phyloP scores from a whole-genome alignment of 2,329 filamentous ascomycete species.

The Fusarium subglutinans region DNA sequence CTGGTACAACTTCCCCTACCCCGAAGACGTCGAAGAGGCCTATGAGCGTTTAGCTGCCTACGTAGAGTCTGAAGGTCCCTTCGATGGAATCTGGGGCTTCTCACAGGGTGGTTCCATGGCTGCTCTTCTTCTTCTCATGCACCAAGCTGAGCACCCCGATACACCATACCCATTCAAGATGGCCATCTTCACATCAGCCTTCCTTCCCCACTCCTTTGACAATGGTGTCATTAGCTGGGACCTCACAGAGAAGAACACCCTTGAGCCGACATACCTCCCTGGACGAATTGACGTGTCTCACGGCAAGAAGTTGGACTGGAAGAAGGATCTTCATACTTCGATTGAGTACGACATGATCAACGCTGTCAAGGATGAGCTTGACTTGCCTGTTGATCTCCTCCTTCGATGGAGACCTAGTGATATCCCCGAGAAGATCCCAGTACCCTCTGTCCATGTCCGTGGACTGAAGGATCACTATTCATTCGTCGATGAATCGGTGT shows the following conservation, averaged over 20 bases:
- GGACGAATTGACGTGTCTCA: not conserved
- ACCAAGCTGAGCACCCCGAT: not conserved
- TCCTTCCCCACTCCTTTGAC: not conserved
- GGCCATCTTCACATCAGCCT: not conserved
- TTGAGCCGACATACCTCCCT: not conserved
- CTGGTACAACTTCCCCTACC: not conserved
- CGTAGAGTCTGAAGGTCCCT: not conserved
- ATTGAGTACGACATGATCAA: not conserved
- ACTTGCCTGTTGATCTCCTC: not conserved
- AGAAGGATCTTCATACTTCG: not conserved
- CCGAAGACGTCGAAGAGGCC: not conserved
- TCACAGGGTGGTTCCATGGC: not conserved
- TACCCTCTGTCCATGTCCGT: not conserved
- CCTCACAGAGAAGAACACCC: not conserved
- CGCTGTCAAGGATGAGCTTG: not conserved
- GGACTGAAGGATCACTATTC: not conserved
- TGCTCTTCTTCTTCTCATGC: not conserved
- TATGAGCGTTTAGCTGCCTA: not conserved
- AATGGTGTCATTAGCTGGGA: not conserved
- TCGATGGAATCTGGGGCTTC: not conserved
- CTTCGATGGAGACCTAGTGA: not conserved
- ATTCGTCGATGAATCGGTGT: not conserved
- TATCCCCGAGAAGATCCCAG: not conserved
- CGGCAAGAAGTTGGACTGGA: not conserved
- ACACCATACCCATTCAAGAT: not conserved